Percentiles rank a stretch among this genome's conserved stretches.
Conservation (phyloP, 495 filamentous ascomycete genomes). For the Tetracladium marchalianum region DNA sequence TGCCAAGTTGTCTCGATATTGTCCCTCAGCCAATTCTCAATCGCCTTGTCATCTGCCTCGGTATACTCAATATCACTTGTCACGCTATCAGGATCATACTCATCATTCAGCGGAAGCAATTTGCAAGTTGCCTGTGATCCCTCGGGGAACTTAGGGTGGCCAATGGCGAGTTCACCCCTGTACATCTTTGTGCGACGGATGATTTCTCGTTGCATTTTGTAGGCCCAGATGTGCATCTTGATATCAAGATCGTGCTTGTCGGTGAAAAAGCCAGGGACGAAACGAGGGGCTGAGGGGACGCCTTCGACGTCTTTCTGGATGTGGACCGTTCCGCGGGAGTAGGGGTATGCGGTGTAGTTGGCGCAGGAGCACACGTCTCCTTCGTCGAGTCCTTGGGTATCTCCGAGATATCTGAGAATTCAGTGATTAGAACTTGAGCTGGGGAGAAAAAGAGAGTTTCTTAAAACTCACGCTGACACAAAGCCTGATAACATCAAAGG, state of each 20-base stretch:
- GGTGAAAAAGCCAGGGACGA: constrained; percentile 31
- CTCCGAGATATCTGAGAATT: too few relatives aligned
- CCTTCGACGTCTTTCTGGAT: constrained; percentile 29
- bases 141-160: constrained; percentile 38
- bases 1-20: constrained; percentile 27
- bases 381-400: too few relatives aligned
- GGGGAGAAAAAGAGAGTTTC: too few relatives aligned
- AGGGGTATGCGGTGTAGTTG: constrained; percentile 31
- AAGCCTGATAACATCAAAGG: constrained; percentile 22
- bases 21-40: constrained; percentile 16
- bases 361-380: too few relatives aligned
- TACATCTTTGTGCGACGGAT: constrained; percentile 38
- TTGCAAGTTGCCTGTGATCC: constrained; percentile 17
- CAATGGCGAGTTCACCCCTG: constrained; percentile 34
- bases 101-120: constrained; percentile 1
- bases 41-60: constrained; percentile 22
- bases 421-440: not conserved
- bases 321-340: constrained; percentile 47
- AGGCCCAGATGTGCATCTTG: constrained; percentile 19
- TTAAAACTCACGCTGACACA: not conserved
- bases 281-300: constrained; percentile 23
- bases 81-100: constrained; percentile 23
- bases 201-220: constrained; percentile 45
- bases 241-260: constrained; percentile 23
- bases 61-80: constrained; percentile 6